These are phyloP conservation scores for Boletellus sp. DNA, from an alignment of 768 basidiomycete species.

Conservation along the genomic window DNA sequence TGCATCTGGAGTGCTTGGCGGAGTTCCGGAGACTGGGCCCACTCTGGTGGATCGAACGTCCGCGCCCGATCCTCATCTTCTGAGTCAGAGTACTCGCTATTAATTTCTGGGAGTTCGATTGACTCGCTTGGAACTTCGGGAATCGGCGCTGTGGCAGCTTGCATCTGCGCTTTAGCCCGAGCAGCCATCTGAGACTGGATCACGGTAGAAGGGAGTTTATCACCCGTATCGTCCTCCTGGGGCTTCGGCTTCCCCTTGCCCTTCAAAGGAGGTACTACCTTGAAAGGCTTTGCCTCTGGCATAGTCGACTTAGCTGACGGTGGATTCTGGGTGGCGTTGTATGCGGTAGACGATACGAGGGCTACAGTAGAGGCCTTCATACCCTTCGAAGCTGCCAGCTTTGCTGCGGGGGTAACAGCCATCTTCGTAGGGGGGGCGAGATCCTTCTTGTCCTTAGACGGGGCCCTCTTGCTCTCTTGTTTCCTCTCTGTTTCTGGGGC, in stretches of 20 bases:
- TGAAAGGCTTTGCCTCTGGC: slow-evolving; percentile 33
- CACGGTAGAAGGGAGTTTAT: slow-evolving; percentile 56
- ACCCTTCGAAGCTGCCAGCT: slow-evolving; percentile 33
- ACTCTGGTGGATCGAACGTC: slow-evolving; percentile 73
- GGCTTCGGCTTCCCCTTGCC: slow-evolving; percentile 49
- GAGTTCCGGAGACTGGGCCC: slow-evolving; percentile 91
- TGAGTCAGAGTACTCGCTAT: slow-evolving; percentile 95
- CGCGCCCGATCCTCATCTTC: slow-evolving; percentile 81
- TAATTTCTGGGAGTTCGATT: slow-evolving; percentile 92
- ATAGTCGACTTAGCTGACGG: slow-evolving; percentile 31
- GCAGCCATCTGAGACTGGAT: slow-evolving; percentile 70
- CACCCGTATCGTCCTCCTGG: slow-evolving; percentile 47
- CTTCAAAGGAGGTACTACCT: slow-evolving; percentile 36
- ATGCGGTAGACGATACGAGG: slow-evolving; percentile 37
- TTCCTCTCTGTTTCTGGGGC: slow-evolving; percentile 52
- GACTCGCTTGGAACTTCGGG: slow-evolving; percentile 64
- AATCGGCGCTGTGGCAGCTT: slow-evolving; percentile 49
- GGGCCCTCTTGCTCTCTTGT: slow-evolving; percentile 55
- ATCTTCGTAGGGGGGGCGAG: slow-evolving; percentile 24
- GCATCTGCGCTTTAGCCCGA: slow-evolving; percentile 62
- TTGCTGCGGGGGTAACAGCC: slow-evolving; percentile 23
- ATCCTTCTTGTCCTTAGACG: slow-evolving; percentile 52
- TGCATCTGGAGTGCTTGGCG: slow-evolving; percentile 75
- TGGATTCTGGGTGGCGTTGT: slow-evolving; percentile 37
- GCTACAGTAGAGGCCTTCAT: slow-evolving; percentile 31